phyloP scores from a whole-genome alignment of 2,329 filamentous ascomycete species.

The Aspergillus ruber region DNA sequence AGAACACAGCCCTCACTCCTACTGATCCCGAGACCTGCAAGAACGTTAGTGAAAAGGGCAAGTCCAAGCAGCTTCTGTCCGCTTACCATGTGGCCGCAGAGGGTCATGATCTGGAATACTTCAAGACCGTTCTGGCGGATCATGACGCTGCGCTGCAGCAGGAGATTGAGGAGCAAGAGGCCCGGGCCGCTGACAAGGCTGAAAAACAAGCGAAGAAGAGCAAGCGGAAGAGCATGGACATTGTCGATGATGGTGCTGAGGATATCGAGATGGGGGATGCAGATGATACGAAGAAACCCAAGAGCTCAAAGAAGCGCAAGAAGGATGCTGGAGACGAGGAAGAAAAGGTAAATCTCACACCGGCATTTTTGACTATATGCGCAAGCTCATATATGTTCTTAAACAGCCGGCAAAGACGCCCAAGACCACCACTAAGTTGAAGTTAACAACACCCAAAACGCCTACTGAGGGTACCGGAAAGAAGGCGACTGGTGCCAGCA shows the following conservation, averaged over 20 bases:
- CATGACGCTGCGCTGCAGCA: slow-evolving; percentile 52
- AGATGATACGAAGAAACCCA: slow-evolving; percentile 46
- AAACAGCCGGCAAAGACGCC: slow-evolving; percentile 58
- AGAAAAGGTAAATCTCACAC: slow-evolving; percentile 50
- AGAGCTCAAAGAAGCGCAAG: slow-evolving; percentile 72
- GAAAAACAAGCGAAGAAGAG: slow-evolving; percentile 45
- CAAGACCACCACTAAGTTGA: slow-evolving; percentile 53
- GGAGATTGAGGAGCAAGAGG: slow-evolving; percentile 60
- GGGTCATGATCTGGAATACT: slow-evolving; percentile 69
- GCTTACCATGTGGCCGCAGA: slow-evolving; percentile 78
- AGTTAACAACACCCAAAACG: slow-evolving; percentile 54
- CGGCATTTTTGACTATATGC: not conserved
- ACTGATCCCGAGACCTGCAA: slow-evolving; percentile 68
- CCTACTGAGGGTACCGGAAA: slow-evolving; percentile 41
- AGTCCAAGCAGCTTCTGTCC: slow-evolving; percentile 71
- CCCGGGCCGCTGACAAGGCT: slow-evolving; percentile 50
- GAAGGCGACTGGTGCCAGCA: slow-evolving; percentile 43
- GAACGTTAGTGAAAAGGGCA: slow-evolving; percentile 59
- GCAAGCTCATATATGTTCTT: slow-evolving; percentile 4
- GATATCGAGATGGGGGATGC: slow-evolving; percentile 51
- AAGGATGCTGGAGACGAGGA: slow-evolving; percentile 61
- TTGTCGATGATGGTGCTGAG: slow-evolving; percentile 47
- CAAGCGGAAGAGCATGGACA: slow-evolving; percentile 46
- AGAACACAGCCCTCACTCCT: slow-evolving; percentile 73
- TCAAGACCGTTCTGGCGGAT: slow-evolving; percentile 67